phyloP scores from a whole-genome alignment of 2,329 filamentous ascomycete genomes.

The Pestalotiopsis sp. region DNA sequence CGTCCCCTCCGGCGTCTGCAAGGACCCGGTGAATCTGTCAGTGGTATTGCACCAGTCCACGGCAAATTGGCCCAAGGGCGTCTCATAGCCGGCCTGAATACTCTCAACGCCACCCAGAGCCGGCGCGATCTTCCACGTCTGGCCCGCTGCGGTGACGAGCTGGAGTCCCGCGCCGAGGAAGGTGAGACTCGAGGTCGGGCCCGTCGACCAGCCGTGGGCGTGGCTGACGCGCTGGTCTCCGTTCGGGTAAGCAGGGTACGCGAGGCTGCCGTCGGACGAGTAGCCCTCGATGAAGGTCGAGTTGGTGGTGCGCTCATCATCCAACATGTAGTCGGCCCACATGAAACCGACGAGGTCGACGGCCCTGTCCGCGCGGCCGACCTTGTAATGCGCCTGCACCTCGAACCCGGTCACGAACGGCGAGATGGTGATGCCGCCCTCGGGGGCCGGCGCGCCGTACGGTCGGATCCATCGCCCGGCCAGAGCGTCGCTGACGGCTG shows the following conservation, averaged over 20 bases:
- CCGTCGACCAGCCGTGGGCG: constrained; percentile 8
- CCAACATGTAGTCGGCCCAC: constrained; percentile 10
- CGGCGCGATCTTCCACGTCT: constrained; percentile 10
- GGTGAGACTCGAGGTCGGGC: constrained; percentile 1
- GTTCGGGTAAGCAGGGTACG: not conserved
- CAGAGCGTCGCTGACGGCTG: constrained; percentile 1
- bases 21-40: constrained; percentile 28
- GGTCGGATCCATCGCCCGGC: constrained; percentile 6
- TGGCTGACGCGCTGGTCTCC: constrained; percentile 3
- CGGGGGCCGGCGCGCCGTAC: constrained; percentile 2
- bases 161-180: constrained; percentile 3
- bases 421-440: constrained; percentile 7
- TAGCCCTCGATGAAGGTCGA: constrained; percentile 9
- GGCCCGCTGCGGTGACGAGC: not conserved
- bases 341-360: constrained; percentile 6
- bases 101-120: constrained; percentile 1
- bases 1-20: constrained; percentile 30
- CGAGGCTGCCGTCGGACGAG: constrained; percentile 2
- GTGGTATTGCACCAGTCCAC: constrained; percentile 34
- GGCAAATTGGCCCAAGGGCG: constrained; percentile 5
- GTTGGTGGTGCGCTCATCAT: constrained; percentile 8
- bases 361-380: constrained; percentile 5
- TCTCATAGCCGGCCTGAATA: constrained; percentile 6
- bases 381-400: constrained; percentile 12
- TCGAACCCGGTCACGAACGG: constrained; percentile 8